A percentile compares a stretch with the other conserved stretches of the same genome.
Evolutionary conservation across 768 basidiomycete species (phyloP).

Genomic region (Suillus plorans): DNA sequence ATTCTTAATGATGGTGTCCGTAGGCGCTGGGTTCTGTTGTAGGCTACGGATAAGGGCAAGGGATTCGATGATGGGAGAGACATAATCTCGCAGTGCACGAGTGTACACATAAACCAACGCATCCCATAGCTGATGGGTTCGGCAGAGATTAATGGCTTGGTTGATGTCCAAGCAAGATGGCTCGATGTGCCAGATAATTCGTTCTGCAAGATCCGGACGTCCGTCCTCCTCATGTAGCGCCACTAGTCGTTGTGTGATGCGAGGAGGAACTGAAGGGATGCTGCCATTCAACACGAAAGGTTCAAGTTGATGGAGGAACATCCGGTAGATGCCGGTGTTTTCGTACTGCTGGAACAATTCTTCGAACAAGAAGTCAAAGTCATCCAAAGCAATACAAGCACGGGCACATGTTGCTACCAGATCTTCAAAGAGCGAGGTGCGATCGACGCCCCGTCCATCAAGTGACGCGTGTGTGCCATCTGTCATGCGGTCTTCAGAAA

Average conservation of each 20-base stretch:
- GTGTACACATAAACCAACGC: conserved; percentile 95
- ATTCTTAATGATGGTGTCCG: conserved; percentile 63
- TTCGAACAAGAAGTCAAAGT: conserved; percentile 88
- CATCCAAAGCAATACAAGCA: conserved; percentile 77
- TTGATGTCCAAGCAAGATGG: conserved; percentile 90
- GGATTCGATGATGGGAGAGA: conserved; percentile 85
- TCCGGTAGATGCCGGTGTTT: conserved; percentile 75
- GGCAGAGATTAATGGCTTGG: conserved; percentile 86
- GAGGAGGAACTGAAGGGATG: conserved; percentile 79
- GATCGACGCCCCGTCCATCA: conserved; percentile 89
- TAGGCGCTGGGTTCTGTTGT: conserved; percentile 22
- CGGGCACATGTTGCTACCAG: conserved; percentile 76
- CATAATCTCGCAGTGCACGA: conserved; percentile 82
- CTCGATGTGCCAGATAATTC: conserved; percentile 95
- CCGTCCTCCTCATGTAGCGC: conserved; percentile 70
- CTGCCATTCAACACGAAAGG: conserved; percentile 73
- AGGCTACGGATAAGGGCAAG: conserved; percentile 63
- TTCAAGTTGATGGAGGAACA: conserved; percentile 83
- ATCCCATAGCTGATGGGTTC: conserved; percentile 82
- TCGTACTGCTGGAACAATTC: conserved; percentile 91
- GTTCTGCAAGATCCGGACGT: conserved; percentile 77
- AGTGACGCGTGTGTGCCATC: conserved; percentile 82
- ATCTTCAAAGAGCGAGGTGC: conserved; percentile 85
- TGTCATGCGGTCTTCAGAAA: conserved; percentile 92
- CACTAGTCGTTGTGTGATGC: conserved; percentile 83